Conservation (phyloP, 1,139 yeast species). For the Lodderomyces theae region DNA sequence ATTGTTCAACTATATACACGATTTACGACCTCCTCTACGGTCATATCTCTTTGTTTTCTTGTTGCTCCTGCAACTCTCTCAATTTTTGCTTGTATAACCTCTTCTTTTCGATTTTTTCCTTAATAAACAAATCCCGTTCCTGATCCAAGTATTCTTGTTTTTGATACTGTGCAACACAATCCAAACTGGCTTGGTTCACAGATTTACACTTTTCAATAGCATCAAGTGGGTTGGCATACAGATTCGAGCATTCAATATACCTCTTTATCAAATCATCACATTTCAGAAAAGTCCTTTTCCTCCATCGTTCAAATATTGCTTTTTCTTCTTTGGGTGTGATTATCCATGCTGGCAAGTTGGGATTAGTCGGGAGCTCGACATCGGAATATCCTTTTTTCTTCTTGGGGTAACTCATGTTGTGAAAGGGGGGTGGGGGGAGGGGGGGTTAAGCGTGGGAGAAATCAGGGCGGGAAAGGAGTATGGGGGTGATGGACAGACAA, state of each 20-base stretch:
- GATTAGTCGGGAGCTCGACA: conserved; percentile 43
- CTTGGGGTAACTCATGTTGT: conserved; percentile 16
- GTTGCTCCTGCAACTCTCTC: conserved; percentile 3
- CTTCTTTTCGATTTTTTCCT: conserved; percentile 48
- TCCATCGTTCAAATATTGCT: conserved; percentile 74
- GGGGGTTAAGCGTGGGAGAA: too few species aligned
- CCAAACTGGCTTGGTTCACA: conserved; percentile 30
- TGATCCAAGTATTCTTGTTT: conserved; percentile 65
- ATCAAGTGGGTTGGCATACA: conserved; percentile 48
- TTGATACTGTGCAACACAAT: conserved; percentile 68
- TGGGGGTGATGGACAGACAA: too few species aligned
- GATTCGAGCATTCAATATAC: conserved; percentile 41
- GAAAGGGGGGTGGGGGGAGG: too few species aligned
- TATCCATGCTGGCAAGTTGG: conserved; percentile 74
- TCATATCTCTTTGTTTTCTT: conserved; percentile 1
- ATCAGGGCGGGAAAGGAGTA: too few species aligned
- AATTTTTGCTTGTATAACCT: conserved; percentile 15
- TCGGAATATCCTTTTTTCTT: conserved; percentile 37
- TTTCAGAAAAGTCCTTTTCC: conserved; percentile 64
- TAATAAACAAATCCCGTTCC: conserved; percentile 64
- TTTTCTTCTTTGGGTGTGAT: conserved; percentile 84
- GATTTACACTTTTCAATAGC: conserved; percentile 55
- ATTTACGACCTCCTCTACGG: neutral
- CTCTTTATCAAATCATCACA: conserved; percentile 68
- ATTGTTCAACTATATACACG: neutral